Base-by-base conservation (phyloP, 805 yeast species). In the Clavispora santaluciae region DNA sequence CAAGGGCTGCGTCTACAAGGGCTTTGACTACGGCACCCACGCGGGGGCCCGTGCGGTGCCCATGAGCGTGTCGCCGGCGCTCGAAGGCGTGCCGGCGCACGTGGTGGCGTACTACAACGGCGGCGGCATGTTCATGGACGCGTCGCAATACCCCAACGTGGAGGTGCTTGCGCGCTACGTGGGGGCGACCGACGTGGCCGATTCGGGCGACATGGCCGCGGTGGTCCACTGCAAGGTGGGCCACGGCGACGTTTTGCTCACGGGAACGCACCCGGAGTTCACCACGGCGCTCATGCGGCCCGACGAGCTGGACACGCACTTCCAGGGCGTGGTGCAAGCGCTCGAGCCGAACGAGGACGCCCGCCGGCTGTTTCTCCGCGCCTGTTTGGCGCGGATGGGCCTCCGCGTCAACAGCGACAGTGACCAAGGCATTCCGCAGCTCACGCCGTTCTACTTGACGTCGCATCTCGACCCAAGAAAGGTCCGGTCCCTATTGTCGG, bases 191-290 rank as follows among this genome's bases (percentile, higher is more conserved):
- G 84, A 81, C 36, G 81, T 85, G 7, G 65, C 60, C 9, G 68
- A 60, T 23, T 60, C 47, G 22, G 53, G 44, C 18, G 66, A 56
- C 28, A 56, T 56, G 33, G 95, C 96, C 0, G 96, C 97, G 0
- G 85, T 78, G 0, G 76, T 93, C 3, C 62, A 73, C 43, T 77
- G 87, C 51, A 66, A 68, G 8, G 76, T 79, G 3, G 96, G 95
- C 2, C 66, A 74, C 28, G 99, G 99, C 3, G 66, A 64, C 26
- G 96, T 82, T 0, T 61, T 93, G 8, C 70, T 93, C 10, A 72
- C 84, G 11, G 98, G 98, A 0, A 76, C 87, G 0, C 99, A 93
- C 61, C 95, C 96, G 0, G 99, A 93, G 61, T 89, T 81, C 56
- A 69, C 79, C 2, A 83, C 88, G 0, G 57, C 61, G 12, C 64